These are phyloP conservation scores for Sporothrix pallida DNA, from an alignment of 2,329 filamentous ascomycete species.

Conservation along the genomic window DNA sequence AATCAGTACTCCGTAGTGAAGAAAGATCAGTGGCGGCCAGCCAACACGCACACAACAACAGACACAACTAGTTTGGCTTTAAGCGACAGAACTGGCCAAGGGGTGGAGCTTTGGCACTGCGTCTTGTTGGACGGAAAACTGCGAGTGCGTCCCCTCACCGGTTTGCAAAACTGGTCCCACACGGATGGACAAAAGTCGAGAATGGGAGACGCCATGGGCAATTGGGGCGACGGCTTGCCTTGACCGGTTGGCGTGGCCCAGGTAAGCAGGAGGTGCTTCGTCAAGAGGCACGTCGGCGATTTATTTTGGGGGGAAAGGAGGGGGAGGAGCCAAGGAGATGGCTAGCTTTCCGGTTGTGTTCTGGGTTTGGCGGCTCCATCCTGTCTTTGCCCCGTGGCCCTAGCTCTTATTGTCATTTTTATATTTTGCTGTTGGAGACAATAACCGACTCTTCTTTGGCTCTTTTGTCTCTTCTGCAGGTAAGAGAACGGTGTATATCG, in stretches of 20 bases:
- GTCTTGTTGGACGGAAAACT: not conserved
- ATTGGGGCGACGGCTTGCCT: not conserved
- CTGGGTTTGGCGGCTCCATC: not conserved
- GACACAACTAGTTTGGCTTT: not conserved
- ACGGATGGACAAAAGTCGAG: not conserved
- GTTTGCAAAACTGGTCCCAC: conserved; percentile 29
- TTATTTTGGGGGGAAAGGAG: conserved; percentile 1
- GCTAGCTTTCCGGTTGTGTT: not conserved
- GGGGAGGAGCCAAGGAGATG: not conserved
- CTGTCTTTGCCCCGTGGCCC: not conserved
- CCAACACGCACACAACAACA: not conserved
- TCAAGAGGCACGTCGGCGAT: conserved; percentile 7
- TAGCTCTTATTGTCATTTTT: not conserved
- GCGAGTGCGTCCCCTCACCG: conserved; percentile 30
- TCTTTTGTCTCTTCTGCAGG: not conserved
- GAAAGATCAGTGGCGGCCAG: not conserved
- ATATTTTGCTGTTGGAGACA: not conserved
- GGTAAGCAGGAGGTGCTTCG: not conserved
- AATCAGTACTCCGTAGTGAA: not conserved
- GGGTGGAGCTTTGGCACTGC: conserved; percentile 11
- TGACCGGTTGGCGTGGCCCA: conserved; percentile 10
- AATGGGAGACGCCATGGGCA: not conserved
- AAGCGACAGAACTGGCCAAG: not conserved
- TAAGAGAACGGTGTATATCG: no score
- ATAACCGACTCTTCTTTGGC: not conserved